Percentiles rank a stretch among this genome's conserved stretches.
Evolutionary conservation across 116 monocot genomes (phyloP).

Genomic region (Dioscorea cayenensis): DNA sequence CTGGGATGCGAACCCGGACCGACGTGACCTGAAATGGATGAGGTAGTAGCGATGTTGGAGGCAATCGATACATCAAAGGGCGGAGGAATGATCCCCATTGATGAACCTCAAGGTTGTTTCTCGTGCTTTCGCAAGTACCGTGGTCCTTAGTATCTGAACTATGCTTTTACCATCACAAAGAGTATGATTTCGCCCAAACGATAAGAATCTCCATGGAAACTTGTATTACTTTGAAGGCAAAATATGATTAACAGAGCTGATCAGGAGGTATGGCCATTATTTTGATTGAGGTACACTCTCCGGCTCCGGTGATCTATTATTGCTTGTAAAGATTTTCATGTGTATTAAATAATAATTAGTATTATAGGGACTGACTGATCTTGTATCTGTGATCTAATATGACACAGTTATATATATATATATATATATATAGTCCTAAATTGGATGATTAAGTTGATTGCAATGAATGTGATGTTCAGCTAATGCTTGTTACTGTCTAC

Average conservation of each 20-base stretch:
- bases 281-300: not conserved
- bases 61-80: constrained; percentile 84
- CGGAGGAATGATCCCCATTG: constrained; percentile 77
- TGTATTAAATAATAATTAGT: not conserved
- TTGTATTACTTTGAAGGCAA: not conserved
- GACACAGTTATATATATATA: not conserved
- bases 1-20: constrained; percentile 89
- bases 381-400: not conserved
- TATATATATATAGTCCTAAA: not conserved
- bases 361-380: not conserved
- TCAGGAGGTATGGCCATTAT: not conserved
- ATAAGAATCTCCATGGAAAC: no score
- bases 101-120: constrained; percentile 67
- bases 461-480: not conserved
- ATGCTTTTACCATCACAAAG: not conserved
- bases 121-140: constrained; percentile 43
- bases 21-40: constrained; percentile 86
- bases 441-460: not conserved
- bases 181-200: no score
- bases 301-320: not conserved
- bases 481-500: no score
- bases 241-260: not conserved
- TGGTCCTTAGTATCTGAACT: constrained; percentile 31
- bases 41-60: constrained; percentile 80
- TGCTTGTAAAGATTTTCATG: constrained; percentile 1